Conservation (phyloP, 1,284 basidiomycete species). For the Microbotryomycetes sp. region DNA sequence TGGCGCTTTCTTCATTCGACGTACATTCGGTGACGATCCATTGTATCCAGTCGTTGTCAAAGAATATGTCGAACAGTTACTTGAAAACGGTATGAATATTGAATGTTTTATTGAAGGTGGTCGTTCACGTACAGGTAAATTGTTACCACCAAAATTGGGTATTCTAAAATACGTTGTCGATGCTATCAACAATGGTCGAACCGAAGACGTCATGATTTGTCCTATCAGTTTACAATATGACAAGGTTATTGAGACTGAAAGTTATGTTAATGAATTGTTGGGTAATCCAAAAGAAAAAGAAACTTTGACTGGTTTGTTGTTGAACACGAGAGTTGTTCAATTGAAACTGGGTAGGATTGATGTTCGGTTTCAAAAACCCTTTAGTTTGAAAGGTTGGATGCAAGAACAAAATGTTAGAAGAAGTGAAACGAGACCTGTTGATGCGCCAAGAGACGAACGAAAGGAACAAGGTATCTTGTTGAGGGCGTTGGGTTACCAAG, state of each 20-base stretch:
- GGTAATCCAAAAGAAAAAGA: constrained; percentile 46
- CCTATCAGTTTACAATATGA: constrained; percentile 45
- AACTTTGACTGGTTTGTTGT: constrained; percentile 40
- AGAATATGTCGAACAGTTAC: constrained; percentile 43
- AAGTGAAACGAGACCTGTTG: not conserved
- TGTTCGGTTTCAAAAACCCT: constrained; percentile 44
- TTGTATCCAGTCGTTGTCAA: constrained; percentile 42
- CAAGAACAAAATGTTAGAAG: constrained; percentile 37
- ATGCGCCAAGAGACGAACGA: constrained; percentile 5
- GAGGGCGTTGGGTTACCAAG: constrained; percentile 42
- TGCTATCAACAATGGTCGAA: constrained; percentile 36
- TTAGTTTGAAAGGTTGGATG: constrained; percentile 41
- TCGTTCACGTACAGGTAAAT: constrained; percentile 43
- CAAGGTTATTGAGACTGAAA: constrained; percentile 43
- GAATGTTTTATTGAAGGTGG: constrained; percentile 44
- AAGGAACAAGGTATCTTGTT: constrained; percentile 38
- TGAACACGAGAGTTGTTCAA: constrained; percentile 39
- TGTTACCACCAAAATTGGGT: constrained; percentile 44
- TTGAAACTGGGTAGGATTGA: constrained; percentile 43
- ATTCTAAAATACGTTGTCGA: constrained; percentile 45
- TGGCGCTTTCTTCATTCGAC: constrained; percentile 43
- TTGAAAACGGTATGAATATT: constrained; percentile 41
- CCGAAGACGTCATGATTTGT: constrained; percentile 42
- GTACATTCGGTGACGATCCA: constrained; percentile 42
- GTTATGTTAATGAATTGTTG: constrained; percentile 43